Evolutionary conservation across 768 basidiomycete species (phyloP).

Genomic region (Suillus decipiens): DNA sequence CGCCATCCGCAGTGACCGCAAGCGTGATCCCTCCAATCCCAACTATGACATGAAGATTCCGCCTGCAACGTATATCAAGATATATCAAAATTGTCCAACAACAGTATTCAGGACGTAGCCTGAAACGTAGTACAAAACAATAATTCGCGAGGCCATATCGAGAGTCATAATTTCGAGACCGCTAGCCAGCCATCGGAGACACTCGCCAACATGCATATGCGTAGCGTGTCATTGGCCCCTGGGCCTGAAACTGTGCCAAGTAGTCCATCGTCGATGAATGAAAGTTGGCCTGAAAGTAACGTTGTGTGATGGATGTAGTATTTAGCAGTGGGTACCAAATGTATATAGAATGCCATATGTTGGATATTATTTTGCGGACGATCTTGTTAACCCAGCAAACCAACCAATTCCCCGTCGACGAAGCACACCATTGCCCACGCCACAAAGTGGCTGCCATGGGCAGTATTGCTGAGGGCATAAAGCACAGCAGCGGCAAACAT

Average conservation of each 20-base stretch:
- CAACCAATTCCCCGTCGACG: neutral
- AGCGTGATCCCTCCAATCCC: too few relatives aligned
- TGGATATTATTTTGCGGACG: neutral
- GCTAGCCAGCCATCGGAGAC: neutral
- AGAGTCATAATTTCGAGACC: neutral
- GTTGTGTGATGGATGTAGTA: neutral
- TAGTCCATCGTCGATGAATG: neutral
- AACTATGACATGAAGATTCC: too few relatives aligned
- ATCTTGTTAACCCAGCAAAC: neutral
- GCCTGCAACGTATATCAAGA: too few relatives aligned
- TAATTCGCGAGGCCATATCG: neutral
- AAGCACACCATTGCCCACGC: conserved; percentile 1
- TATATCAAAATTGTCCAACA: too few relatives aligned
- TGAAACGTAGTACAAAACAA: neutral
- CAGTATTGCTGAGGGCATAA: conserved; percentile 21
- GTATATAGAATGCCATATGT: neutral
- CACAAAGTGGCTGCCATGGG: conserved; percentile 24
- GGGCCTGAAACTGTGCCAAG: neutral
- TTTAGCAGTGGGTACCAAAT: neutral
- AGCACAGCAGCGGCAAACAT: conserved; percentile 29
- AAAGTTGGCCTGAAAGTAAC: neutral
- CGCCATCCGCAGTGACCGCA: too few relatives aligned
- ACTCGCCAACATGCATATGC: neutral
- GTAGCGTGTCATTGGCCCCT: neutral
- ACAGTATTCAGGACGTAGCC: neutral